Conservation (phyloP, 2,329 filamentous ascomycete genomes). For the Ophiostoma montium region DNA sequence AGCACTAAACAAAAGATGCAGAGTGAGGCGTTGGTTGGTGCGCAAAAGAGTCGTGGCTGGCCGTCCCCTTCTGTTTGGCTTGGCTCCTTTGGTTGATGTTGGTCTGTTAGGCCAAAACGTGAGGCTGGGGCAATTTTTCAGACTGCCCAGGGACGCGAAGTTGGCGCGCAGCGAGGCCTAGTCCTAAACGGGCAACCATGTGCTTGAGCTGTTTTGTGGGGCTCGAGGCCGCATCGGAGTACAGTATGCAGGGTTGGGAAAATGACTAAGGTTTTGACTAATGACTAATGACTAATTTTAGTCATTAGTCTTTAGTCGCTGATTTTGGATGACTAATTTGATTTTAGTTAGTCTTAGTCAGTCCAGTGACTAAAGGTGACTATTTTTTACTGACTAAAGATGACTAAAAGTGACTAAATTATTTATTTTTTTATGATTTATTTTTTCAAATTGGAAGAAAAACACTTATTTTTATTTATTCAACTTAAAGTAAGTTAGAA, state of each 20-base stretch:
- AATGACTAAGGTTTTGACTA: no score
- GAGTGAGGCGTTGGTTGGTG: not conserved
- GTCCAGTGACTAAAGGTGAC: no score
- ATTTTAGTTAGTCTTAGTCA: no score
- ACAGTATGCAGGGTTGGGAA: not conserved
- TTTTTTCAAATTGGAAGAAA: no score
- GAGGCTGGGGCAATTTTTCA: slow-evolving; percentile 11
- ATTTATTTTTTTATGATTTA: no score
- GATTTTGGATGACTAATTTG: no score
- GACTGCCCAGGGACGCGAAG: slow-evolving; percentile 13
- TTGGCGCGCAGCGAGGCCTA: slow-evolving; percentile 17
- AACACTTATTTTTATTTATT: no score
- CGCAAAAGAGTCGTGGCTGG: not conserved
- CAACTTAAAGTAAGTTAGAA: no score
- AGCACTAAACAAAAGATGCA: not conserved
- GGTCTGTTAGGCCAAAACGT: slow-evolving; percentile 1
- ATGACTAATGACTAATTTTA: no score
- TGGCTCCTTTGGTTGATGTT: not conserved
- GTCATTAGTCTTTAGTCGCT: no score
- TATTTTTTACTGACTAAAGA: no score
- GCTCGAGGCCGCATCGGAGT: not conserved
- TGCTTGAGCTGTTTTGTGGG: slow-evolving; percentile 6
- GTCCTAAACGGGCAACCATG: slow-evolving; percentile 8
- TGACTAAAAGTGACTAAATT: no score
- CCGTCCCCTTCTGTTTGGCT: not conserved